Evolutionary conservation across 306 rosid species (phyloP).

Genomic region (Cyclanthera cordifolia): DNA sequence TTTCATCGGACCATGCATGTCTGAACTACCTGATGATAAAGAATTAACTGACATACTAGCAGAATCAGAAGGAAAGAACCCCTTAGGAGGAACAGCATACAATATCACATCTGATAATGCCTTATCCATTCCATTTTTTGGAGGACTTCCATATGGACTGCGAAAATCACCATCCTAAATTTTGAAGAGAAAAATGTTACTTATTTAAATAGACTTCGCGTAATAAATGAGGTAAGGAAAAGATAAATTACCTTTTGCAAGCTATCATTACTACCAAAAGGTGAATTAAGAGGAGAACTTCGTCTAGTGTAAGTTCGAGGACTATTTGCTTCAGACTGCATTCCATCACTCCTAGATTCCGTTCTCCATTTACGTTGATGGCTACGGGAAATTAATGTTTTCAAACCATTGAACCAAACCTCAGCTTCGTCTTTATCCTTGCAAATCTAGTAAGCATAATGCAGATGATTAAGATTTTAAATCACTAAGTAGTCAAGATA

Average conservation of each 20-base stretch:
- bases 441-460: conserved; percentile 63
- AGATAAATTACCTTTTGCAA: conserved; percentile 58
- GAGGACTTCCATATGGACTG: too few species aligned
- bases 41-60: conserved; percentile 88
- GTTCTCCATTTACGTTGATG: conserved; percentile 91
- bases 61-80: conserved; percentile 85
- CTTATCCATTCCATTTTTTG: too few species aligned
- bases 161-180: too few species aligned
- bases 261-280: conserved; percentile 94
- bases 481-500: neutral
- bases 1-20: conserved; percentile 85
- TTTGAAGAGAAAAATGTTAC: conserved; percentile 13
- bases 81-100: conserved; percentile 79
- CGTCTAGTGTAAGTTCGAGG: conserved; percentile 61
- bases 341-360: conserved; percentile 94
- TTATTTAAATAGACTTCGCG: conserved; percentile 13
- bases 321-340: conserved; percentile 92
- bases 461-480: conserved; percentile 15
- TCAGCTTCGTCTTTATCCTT: conserved; percentile 99
- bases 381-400: conserved; percentile 82
- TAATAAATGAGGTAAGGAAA: conserved; percentile 13
- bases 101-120: conserved; percentile 69
- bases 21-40: conserved; percentile 96
- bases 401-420: conserved; percentile 97
- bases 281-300: conserved; percentile 74